A percentile compares a stretch with the other conserved stretches of the same genome.
phyloP scores from a whole-genome alignment of 495 filamentous ascomycete species.

The Talaromyces borbonicus region DNA sequence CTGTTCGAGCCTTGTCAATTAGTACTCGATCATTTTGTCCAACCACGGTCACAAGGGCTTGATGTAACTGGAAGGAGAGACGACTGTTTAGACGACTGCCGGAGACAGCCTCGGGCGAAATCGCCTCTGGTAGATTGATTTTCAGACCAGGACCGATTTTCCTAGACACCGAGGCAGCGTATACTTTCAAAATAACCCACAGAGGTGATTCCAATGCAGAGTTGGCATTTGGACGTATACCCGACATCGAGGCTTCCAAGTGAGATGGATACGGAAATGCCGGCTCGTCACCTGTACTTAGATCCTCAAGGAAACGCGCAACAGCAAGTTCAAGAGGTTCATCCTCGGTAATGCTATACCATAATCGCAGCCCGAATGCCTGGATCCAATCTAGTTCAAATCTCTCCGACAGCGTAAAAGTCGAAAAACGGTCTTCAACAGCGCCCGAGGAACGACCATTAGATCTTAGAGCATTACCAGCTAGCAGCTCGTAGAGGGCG shows the following conservation, averaged over 20 bases:
- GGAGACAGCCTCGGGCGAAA: constrained; percentile 42
- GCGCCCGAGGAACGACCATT: constrained; percentile 56
- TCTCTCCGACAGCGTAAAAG: constrained; percentile 66
- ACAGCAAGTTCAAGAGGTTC: constrained; percentile 64
- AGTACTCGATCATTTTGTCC: constrained; percentile 33
- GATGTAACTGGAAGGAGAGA: constrained; percentile 71
- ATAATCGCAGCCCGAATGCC: constrained; percentile 81
- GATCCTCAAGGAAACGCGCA: constrained; percentile 54
- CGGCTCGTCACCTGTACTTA: constrained; percentile 51
- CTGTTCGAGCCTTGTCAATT: constrained; percentile 37
- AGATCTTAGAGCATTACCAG: constrained; percentile 73
- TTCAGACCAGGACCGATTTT: constrained; percentile 19
- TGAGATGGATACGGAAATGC: constrained; percentile 52
- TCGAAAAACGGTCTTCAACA: constrained; percentile 63
- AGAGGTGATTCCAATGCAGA: constrained; percentile 61
- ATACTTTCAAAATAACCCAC: constrained; percentile 76
- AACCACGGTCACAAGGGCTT: constrained; percentile 43
- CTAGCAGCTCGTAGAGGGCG: constrained; percentile 78
- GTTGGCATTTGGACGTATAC: constrained; percentile 39
- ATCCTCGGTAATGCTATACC: constrained; percentile 63
- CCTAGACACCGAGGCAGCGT: constrained; percentile 30
- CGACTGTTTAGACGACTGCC: constrained; percentile 61
- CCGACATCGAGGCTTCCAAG: constrained; percentile 35
- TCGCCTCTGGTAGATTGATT: constrained; percentile 19
- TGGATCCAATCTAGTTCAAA: constrained; percentile 89